Evolutionary conservation across 176 grass and related monocot genomes (phyloP).

Genomic region (Raddia guianensis): DNA sequence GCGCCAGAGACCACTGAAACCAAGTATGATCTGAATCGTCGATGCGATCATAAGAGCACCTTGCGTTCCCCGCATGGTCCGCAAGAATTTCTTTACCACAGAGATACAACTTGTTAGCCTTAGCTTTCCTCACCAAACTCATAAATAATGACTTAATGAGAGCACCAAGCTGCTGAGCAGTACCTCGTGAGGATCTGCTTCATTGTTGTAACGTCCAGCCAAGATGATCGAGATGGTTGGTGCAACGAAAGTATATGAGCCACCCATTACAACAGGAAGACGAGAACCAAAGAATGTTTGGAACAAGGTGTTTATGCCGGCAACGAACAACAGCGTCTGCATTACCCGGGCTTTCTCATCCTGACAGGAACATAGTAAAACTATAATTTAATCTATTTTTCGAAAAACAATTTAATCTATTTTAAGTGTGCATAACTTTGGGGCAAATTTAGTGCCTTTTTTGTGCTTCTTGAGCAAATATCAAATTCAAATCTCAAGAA

Average conservation of each 20-base stretch:
- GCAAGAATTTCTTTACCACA: conserved; percentile 77
- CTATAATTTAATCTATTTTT: not conserved
- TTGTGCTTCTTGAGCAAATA: not conserved
- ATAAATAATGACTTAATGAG: not conserved
- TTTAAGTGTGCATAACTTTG: not conserved
- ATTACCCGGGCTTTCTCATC: conserved; percentile 87
- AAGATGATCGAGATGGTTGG: conserved; percentile 96
- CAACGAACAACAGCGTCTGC: conserved; percentile 89
- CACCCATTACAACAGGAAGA: conserved; percentile 79
- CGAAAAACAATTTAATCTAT: not conserved
- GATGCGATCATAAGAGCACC: conserved; percentile 86
- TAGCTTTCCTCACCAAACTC: not conserved
- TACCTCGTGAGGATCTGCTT: conserved; percentile 81
- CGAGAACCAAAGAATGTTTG: conserved; percentile 88
- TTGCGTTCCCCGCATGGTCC: conserved; percentile 86
- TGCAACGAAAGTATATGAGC: conserved; percentile 79
- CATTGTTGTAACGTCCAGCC: conserved; percentile 76
- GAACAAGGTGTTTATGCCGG: conserved; percentile 94
- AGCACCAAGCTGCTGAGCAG: not conserved
- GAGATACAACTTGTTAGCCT: conserved; percentile 27
- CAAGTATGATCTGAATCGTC: conserved; percentile 87
- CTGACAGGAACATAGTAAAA: conserved; percentile 33
- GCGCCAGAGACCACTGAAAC: conserved; percentile 97
- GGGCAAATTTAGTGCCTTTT: not conserved
- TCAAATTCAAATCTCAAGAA: not conserved